These are phyloP conservation scores for Talaromyces amestolkiae DNA, from an alignment of 2,329 filamentous ascomycete genomes.

Conservation along the genomic window DNA sequence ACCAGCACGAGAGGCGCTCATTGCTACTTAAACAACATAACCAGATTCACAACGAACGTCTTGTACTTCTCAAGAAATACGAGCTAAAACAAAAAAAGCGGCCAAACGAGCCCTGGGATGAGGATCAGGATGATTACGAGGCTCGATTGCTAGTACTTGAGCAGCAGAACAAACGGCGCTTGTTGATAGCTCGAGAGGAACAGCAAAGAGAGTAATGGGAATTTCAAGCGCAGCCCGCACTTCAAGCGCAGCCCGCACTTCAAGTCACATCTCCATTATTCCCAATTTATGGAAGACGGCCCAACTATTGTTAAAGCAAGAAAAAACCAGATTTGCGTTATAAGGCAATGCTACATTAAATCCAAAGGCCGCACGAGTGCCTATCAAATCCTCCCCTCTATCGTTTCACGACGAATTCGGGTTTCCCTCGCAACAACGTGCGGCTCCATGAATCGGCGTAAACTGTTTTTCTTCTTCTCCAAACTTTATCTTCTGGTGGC, in stretches of 20 bases:
- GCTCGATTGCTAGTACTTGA: background rate
- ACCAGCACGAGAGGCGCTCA: background rate
- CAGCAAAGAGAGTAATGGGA: background rate
- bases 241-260: background rate
- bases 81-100: background rate
- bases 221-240: too few relatives aligned
- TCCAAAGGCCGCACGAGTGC: too few relatives aligned
- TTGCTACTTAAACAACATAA: background rate
- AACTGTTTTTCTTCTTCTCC: too few relatives aligned
- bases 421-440: too few relatives aligned
- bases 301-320: too few relatives aligned
- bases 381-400: too few relatives aligned
- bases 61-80: background rate
- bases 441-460: too few relatives aligned
- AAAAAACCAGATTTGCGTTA: too few relatives aligned
- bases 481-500: too few relatives aligned
- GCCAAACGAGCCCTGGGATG: background rate
- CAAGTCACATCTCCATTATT: background rate
- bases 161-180: background rate
- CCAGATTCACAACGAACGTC: background rate
- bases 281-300: too few relatives aligned
- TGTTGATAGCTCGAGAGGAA: background rate
- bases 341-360: too few relatives aligned
- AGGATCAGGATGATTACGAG: background rate
- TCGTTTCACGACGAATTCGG: too few relatives aligned